Evolutionary conservation across 2,329 filamentous ascomycete species (phyloP).

Genomic region (Hypomyces rosellus): DNA sequence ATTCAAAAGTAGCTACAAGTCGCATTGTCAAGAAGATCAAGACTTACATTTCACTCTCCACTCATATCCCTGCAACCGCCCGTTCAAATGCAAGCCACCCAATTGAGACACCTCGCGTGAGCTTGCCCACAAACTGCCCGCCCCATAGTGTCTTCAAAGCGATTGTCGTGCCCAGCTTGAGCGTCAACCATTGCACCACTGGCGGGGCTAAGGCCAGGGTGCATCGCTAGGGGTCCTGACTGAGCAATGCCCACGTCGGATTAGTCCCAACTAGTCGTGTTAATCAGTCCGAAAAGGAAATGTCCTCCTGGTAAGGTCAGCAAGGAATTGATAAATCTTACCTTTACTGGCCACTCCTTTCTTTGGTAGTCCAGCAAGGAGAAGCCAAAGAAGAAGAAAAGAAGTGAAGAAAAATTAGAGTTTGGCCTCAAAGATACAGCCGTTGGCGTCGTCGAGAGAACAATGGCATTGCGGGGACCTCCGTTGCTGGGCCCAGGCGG

Average conservation of each 20-base stretch:
- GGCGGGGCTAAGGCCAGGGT: constrained; percentile 5
- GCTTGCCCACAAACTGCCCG: background rate
- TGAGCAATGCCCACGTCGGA: background rate
- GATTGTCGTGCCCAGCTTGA: background rate
- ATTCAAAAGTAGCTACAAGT: too few relatives aligned
- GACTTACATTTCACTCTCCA: constrained; percentile 7
- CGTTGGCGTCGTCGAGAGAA: too few relatives aligned
- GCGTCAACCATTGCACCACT: constrained; percentile 1
- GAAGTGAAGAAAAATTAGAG: too few relatives aligned
- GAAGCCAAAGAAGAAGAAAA: background rate
- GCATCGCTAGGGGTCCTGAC: constrained; percentile 1
- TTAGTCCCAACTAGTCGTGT: background rate
- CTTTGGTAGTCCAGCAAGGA: too few relatives aligned
- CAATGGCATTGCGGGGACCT: background rate
- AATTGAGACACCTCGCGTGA: background rate
- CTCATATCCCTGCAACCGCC: background rate
- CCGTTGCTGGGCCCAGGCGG: background rate
- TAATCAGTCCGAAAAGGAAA: background rate
- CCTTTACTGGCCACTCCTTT: too few relatives aligned
- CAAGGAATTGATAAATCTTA: background rate
- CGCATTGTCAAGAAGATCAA: too few relatives aligned
- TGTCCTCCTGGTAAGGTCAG: too few relatives aligned
- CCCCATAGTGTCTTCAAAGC: background rate
- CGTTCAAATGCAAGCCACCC: background rate
- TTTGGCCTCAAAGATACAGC: too few relatives aligned